Percentiles rank a stretch among this genome's conserved stretches.
Conservation (phyloP, 2,329 filamentous ascomycete species). For the Sporothrix schenckii region DNA sequence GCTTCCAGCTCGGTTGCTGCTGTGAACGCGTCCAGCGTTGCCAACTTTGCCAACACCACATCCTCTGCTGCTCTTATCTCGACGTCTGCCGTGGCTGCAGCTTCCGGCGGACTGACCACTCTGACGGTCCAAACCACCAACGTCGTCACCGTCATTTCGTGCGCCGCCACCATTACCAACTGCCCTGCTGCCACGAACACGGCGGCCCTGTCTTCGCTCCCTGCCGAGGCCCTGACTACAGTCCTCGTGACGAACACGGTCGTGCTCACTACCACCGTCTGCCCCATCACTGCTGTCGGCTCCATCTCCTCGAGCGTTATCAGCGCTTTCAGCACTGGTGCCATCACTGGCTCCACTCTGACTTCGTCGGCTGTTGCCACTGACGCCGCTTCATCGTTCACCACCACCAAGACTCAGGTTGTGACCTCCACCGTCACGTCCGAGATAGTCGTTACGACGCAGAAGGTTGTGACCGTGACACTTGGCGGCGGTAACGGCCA, state of each 20-base stretch:
- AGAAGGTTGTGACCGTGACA: constrained; percentile 38
- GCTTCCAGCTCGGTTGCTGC: constrained; percentile 10
- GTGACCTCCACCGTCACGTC: constrained; percentile 25
- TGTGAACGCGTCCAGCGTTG: background rate
- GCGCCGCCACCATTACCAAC: constrained; percentile 39
- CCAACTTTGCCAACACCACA: constrained; percentile 22
- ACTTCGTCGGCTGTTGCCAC: constrained; percentile 43
- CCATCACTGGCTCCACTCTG: constrained; percentile 46
- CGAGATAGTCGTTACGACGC: constrained; percentile 35
- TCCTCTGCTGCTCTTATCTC: background rate
- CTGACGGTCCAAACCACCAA: constrained; percentile 46
- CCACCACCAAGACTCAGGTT: constrained; percentile 35
- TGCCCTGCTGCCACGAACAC: constrained; percentile 42
- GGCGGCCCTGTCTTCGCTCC: constrained; percentile 45
- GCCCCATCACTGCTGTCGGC: constrained; percentile 48
- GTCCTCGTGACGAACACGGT: constrained; percentile 47
- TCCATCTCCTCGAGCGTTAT: constrained; percentile 47
- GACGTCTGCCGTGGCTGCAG: background rate
- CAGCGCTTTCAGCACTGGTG: constrained; percentile 41
- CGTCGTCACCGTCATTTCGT: constrained; percentile 45
- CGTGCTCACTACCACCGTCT: constrained; percentile 47
- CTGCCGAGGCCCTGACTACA: constrained; percentile 40
- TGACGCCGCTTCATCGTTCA: constrained; percentile 40
- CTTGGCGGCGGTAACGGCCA: constrained; percentile 35
- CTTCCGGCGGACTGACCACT: constrained; percentile 43